Evolutionary conservation across 192 early-diverging fungal genomes (phyloP).

Genomic region (Backusella luteola): DNA sequence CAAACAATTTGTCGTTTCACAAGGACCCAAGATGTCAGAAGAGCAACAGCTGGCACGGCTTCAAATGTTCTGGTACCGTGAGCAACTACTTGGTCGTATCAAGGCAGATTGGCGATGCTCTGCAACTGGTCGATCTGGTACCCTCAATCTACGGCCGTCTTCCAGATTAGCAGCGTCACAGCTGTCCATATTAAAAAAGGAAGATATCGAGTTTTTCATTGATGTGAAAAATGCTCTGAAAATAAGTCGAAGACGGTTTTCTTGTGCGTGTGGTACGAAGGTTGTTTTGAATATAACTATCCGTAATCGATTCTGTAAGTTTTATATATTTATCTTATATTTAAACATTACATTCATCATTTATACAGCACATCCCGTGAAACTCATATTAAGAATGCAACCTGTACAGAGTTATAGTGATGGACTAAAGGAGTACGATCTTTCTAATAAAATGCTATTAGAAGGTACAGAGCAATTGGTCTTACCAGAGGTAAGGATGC

Average conservation of each 20-base stretch:
- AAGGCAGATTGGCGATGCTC: slow-evolving; percentile 47
- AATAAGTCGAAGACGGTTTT: slow-evolving; percentile 33
- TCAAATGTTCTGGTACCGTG: slow-evolving; percentile 74
- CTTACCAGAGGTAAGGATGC: slow-evolving; percentile 44
- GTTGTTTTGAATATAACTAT: slow-evolving; percentile 45
- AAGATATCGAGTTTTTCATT: slow-evolving; percentile 61
- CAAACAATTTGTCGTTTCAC: slow-evolving; percentile 78
- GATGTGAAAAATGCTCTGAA: slow-evolving; percentile 8
- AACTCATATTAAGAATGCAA: slow-evolving; percentile 52
- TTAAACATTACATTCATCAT: too few relatives aligned
- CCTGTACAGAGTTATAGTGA: slow-evolving; percentile 55
- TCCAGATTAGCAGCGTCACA: slow-evolving; percentile 53
- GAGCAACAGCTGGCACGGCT: slow-evolving; percentile 57
- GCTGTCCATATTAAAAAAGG: slow-evolving; percentile 57
- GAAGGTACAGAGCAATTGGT: slow-evolving; percentile 51
- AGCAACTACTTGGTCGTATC: slow-evolving; percentile 57
- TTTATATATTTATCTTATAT: too few relatives aligned
- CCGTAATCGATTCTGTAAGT: slow-evolving; percentile 51
- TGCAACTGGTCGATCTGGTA: slow-evolving; percentile 51
- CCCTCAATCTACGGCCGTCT: slow-evolving; percentile 50
- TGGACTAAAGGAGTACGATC: slow-evolving; percentile 53
- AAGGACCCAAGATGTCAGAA: slow-evolving; percentile 44
- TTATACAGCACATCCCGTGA: slow-evolving; percentile 28
- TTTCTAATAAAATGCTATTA: slow-evolving; percentile 47
- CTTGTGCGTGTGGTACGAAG: slow-evolving; percentile 45